Percentiles rank a stretch among this genome's conserved stretches.
Evolutionary conservation across 2,329 filamentous ascomycete genomes (phyloP).

Genomic region (Juglanconis oblonga): DNA sequence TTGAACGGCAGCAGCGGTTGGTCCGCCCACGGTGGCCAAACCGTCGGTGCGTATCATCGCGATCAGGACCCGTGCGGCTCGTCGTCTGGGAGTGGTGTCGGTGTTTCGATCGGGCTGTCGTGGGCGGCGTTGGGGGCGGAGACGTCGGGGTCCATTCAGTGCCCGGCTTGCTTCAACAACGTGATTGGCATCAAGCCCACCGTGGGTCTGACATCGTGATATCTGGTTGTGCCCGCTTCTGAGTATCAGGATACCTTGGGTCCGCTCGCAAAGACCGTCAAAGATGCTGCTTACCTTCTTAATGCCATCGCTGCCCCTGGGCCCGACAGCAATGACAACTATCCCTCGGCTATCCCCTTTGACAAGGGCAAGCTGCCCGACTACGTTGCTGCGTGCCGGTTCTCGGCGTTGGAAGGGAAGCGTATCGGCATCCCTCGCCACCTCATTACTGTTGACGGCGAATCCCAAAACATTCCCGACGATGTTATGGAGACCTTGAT

Average conservation of each 20-base stretch:
- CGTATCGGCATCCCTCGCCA: slow-evolving; percentile 65
- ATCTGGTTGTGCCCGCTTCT: slow-evolving; percentile 62
- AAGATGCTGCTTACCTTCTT: slow-evolving; percentile 64
- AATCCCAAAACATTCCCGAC: neutral
- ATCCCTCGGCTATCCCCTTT: slow-evolving; percentile 59
- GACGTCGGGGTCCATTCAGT: slow-evolving; percentile 67
- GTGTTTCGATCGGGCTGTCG: slow-evolving; percentile 57
- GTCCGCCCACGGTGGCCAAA: slow-evolving; percentile 59
- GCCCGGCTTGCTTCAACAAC: slow-evolving; percentile 56
- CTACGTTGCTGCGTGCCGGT: slow-evolving; percentile 57
- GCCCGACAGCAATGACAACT: slow-evolving; percentile 57
- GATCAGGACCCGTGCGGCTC: slow-evolving; percentile 67
- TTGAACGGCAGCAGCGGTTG: slow-evolving; percentile 68
- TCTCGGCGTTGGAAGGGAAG: slow-evolving; percentile 50
- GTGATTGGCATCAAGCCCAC: slow-evolving; percentile 63
- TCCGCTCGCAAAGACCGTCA: slow-evolving; percentile 63
- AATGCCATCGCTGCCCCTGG: slow-evolving; percentile 59
- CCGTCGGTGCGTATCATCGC: slow-evolving; percentile 65
- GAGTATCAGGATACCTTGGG: slow-evolving; percentile 69
- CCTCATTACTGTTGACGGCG: slow-evolving; percentile 37
- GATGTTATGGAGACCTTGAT: slow-evolving; percentile 26
- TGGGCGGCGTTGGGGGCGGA: slow-evolving; percentile 67
- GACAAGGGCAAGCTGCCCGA: slow-evolving; percentile 45
- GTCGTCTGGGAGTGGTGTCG: slow-evolving; percentile 63
- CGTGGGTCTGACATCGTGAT: slow-evolving; percentile 62